Percentiles rank a stretch among this genome's conserved stretches.
Conservation (phyloP, 2,329 filamentous ascomycete genomes). For the Cladophialophora immunda region DNA sequence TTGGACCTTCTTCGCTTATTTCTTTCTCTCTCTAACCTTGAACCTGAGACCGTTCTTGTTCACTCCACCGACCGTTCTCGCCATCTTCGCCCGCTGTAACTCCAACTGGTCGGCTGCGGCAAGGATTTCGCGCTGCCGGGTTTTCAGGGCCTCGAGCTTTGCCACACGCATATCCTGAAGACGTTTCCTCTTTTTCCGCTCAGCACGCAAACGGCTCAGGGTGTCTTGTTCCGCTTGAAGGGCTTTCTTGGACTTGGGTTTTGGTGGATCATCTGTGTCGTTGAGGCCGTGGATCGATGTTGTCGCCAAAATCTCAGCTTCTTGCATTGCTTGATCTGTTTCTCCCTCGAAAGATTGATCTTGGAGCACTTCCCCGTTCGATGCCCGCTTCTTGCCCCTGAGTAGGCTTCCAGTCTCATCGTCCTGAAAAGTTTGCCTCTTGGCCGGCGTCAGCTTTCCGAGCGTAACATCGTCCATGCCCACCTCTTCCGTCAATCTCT, state of each 20-base stretch:
- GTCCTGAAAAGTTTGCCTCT: constrained; percentile 51
- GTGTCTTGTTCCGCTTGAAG: constrained; percentile 53
- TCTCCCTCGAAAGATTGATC: constrained; percentile 19
- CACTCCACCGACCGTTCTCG: constrained; percentile 65
- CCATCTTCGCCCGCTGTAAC: constrained; percentile 69
- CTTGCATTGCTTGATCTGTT: constrained; percentile 18
- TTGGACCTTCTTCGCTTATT: constrained; percentile 34
- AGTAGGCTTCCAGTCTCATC: constrained; percentile 42
- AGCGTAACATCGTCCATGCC: constrained; percentile 46
- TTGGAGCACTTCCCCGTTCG: constrained; percentile 35
- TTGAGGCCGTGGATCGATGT: background rate
- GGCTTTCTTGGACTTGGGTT: constrained; percentile 54
- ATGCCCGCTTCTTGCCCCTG: constrained; percentile 37
- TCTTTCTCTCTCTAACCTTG: constrained; percentile 70
- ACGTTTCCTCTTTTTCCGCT: constrained; percentile 58
- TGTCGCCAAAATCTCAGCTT: constrained; percentile 30
- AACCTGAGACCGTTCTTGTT: constrained; percentile 72
- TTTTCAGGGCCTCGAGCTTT: constrained; percentile 62
- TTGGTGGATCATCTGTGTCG: constrained; percentile 40
- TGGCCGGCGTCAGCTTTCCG: constrained; percentile 32
- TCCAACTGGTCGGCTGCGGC: constrained; percentile 66
- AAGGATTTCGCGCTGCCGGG: constrained; percentile 63
- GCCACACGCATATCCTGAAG: constrained; percentile 58
- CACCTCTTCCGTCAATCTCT: constrained; percentile 48
- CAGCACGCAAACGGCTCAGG: constrained; percentile 48